Conservation (phyloP, 2,329 filamentous ascomycete species). For the Lecanicillium sp. region DNA sequence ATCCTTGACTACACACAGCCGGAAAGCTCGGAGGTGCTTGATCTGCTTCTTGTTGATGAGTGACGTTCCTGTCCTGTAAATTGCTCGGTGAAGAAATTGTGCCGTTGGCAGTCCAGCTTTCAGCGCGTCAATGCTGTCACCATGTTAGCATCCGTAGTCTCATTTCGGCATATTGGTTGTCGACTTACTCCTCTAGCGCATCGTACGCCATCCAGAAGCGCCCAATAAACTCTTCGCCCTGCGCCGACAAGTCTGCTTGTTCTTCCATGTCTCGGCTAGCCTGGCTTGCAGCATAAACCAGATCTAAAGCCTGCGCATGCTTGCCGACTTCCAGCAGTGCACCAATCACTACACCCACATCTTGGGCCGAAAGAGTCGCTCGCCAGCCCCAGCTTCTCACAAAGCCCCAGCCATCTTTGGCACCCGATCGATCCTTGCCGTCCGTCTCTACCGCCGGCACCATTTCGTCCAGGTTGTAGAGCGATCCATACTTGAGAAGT, state of each 20-base stretch:
- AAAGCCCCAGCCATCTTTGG: slow-evolving; percentile 93
- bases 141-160: slow-evolving; percentile 10
- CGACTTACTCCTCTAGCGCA: slow-evolving; percentile 56
- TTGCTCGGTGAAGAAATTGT: slow-evolving; percentile 83
- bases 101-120: slow-evolving; percentile 72
- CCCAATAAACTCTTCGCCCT: slow-evolving; percentile 55
- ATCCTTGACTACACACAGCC: slow-evolving; percentile 93
- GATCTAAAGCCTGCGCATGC: slow-evolving; percentile 29
- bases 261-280: slow-evolving; percentile 32
- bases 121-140: slow-evolving; percentile 60
- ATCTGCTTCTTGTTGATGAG: slow-evolving; percentile 92
- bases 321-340: slow-evolving; percentile 88
- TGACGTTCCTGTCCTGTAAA: slow-evolving; percentile 84
- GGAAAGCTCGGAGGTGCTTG: slow-evolving; percentile 82
- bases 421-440: slow-evolving; percentile 58
- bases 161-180: not conserved
- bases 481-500: slow-evolving; percentile 80
- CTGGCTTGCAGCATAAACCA: slow-evolving; percentile 21
- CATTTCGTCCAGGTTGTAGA: slow-evolving; percentile 90
- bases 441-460: slow-evolving; percentile 72
- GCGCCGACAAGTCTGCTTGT: slow-evolving; percentile 39
- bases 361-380: slow-evolving; percentile 84
- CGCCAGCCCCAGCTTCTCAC: slow-evolving; percentile 97
- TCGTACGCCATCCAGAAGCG: slow-evolving; percentile 68
- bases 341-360: slow-evolving; percentile 87